Evolutionary conservation across 495 filamentous ascomycete genomes (phyloP).

Genomic region (Neurospora sp.): DNA sequence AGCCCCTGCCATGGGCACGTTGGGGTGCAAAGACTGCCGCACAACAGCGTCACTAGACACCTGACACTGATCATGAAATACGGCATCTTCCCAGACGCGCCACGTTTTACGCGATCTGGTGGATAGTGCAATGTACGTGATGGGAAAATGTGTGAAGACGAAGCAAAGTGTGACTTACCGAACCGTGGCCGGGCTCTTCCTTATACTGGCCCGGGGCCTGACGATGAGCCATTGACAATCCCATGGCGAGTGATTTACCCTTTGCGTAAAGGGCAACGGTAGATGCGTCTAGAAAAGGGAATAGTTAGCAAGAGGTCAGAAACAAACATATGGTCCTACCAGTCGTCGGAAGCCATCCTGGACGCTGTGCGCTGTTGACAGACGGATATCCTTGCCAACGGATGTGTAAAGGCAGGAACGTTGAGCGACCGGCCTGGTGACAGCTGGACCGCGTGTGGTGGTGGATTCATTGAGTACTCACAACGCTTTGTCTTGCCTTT

Average conservation of each 20-base stretch:
- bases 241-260: slow-evolving; percentile 13
- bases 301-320: not conserved
- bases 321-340: not conserved
- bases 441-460: not conserved
- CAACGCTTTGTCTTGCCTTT: not conserved
- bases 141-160: not conserved
- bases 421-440: not conserved
- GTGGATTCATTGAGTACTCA: not conserved
- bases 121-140: not conserved
- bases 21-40: not conserved
- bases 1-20: not conserved
- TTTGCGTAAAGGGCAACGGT: not conserved
- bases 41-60: not conserved
- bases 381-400: not conserved
- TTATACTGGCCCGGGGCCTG: slow-evolving; percentile 30
- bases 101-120: not conserved
- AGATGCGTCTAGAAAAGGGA: not conserved
- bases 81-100: not conserved
- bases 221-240: slow-evolving; percentile 31
- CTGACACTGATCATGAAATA: not conserved
- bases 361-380: not conserved
- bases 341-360: not conserved
- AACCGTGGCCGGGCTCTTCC: slow-evolving; percentile 26
- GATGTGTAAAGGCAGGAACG: not conserved
- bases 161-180: slow-evolving; percentile 22